phyloP scores from a whole-genome alignment of 2,329 filamentous ascomycete species.

The Ceratocystis huliohia region DNA sequence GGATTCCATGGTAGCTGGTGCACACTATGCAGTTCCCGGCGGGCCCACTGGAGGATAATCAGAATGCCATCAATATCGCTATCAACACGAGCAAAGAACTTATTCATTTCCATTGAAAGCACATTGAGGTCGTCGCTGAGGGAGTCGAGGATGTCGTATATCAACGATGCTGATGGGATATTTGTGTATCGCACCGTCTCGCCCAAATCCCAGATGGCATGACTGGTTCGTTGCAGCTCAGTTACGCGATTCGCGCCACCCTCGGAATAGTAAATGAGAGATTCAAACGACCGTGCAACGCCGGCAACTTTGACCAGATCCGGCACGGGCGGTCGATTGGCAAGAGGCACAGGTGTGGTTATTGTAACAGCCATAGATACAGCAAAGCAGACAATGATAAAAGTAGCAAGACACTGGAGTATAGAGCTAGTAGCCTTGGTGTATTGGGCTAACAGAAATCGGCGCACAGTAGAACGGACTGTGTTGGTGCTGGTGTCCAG shows the following conservation, averaged over 20 bases:
- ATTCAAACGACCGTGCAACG: conserved; percentile 83
- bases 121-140: conserved; percentile 76
- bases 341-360: conserved; percentile 51
- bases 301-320: conserved; percentile 85
- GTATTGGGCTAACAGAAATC: conserved; percentile 47
- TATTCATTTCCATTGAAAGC: conserved; percentile 71
- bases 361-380: conserved; percentile 53
- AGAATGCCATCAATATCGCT: conserved; percentile 86
- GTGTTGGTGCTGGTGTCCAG: neutral
- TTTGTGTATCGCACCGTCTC: conserved; percentile 82
- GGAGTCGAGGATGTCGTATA: conserved; percentile 73
- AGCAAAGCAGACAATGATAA: conserved; percentile 50
- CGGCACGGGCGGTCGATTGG: conserved; percentile 43
- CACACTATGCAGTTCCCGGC: conserved; percentile 65
- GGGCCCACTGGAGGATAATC: conserved; percentile 92
- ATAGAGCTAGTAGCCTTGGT: conserved; percentile 54
- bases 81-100: conserved; percentile 87
- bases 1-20: conserved; percentile 43
- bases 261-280: conserved; percentile 88
- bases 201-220: conserved; percentile 88
- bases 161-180: conserved; percentile 78
- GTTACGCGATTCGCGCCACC: conserved; percentile 75
- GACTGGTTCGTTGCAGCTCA: conserved; percentile 78
- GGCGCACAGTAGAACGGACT: neutral
- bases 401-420: conserved; percentile 50